Base-by-base conservation (phyloP, 2,329 filamentous ascomycete species). In the Metarhizium anisopliae region DNA sequence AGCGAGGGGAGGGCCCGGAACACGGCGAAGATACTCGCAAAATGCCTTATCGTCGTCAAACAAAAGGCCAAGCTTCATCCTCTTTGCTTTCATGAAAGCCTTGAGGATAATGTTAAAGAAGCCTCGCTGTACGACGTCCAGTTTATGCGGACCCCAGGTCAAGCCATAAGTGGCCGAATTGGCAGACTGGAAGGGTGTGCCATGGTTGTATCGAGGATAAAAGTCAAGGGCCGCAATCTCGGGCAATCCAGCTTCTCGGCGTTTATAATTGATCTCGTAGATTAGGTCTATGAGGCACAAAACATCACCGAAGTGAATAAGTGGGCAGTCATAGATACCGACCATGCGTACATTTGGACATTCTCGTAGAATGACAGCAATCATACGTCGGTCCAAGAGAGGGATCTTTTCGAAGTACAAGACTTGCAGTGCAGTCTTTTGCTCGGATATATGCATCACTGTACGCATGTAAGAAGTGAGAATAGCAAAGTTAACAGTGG, bases 271-370 rank as follows among this genome's bases (percentile, higher is more conserved):
- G 47, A 73, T 59, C 47, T 73, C 69, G 36, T 67, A 54, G 20
- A 73, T 70, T 2, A 72, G 56, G 52, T 73, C 70, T 1, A 73
- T 59, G 0, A 73, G 54, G 11, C 59, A 62, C 1, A 70, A 52
- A 0, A 70, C 54, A 25, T 73, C 71, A 10, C 68, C 71, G n/a
- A 71, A 62, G 32, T 72, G 67, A 4, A 73, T 59, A 1, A 72
- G 56, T 0, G 69, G 69, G 30, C 71, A 73, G 51, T 70, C 63
- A 54, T 73, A 73, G 2, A 73, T 60, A 2, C 71, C 70, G 14
- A 73, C 1, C 62, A 67, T 68, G 4, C 59, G 62, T 8, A 72
- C 58, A 1, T 66, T 54, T 0, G 66, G 68, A 38, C 66, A 69
- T 1, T 62, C 62, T 6, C 68, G 64, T 1, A 72, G 56, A 14